Evolutionary conservation across 73 alveolate species (phyloP).

Genomic region (Breviolum minutum): DNA sequence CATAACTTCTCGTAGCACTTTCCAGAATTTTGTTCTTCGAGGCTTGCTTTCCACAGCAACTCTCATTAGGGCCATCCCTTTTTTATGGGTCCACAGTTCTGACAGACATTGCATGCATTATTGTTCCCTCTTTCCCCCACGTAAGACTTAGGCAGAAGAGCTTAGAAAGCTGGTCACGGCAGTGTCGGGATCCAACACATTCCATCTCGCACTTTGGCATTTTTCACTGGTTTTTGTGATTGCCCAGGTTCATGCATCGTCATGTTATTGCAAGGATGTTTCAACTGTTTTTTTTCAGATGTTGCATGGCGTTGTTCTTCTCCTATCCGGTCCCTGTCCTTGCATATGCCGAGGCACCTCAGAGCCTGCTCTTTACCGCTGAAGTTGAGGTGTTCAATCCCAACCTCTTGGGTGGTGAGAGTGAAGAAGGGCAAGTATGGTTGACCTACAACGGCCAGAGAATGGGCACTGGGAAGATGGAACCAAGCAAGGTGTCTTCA

Average conservation of each 20-base stretch:
- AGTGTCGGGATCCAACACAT: conserved; percentile 11
- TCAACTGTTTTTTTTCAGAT: no score
- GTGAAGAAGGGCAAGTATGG: conserved; percentile 14
- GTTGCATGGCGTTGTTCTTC: neutral
- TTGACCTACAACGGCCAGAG: neutral
- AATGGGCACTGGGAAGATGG: conserved; percentile 10
- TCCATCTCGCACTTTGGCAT: neutral
- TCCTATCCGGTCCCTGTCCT: neutral
- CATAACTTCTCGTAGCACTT: no score
- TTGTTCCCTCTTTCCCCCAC: no score
- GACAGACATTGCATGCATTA: no score
- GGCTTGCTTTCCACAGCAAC: no score
- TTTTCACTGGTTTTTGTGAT: no score
- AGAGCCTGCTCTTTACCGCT: conserved; percentile 21
- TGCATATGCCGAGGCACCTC: conserved; percentile 12
- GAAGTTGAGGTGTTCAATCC: conserved; percentile 81
- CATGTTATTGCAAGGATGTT: no score
- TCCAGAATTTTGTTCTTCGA: no score
- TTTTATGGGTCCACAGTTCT: no score
- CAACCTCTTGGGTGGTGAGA: conserved; percentile 57
- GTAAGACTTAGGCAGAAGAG: conserved; percentile 44
- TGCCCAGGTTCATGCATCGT: no score
- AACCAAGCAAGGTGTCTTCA: conserved; percentile 20
- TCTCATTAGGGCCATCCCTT: no score
- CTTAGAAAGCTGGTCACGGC: conserved; percentile 19